Evolutionary conservation across 805 yeast genomes (phyloP), one percentile per base, ranked within the genome.

Genomic region (Spathaspora gorwiae): DNA sequence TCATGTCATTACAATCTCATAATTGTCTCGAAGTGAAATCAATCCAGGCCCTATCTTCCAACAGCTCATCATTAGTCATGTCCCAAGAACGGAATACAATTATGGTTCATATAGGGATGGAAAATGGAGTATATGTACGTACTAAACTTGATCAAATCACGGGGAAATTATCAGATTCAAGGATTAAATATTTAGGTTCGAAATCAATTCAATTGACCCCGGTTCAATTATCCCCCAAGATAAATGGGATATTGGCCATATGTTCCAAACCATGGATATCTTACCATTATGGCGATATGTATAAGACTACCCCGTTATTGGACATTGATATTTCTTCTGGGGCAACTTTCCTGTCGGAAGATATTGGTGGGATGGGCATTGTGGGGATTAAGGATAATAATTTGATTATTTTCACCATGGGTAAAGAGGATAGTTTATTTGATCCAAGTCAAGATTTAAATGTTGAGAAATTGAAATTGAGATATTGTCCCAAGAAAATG

Each of bases 71-170:
- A 0, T 50, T 68, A 8, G 50, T 62, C 26, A 51, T 69, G 52
- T 27, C 60, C 13, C 35, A 54, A 45, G 29, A 6, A 33, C 26
- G 50, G 45, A 33, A 47, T 48, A 37, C 31, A 39, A 47, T 67
- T 3, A 72, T 66, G 47, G 73, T 87, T 9, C 95, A 90, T 61
- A 76, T 89, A 41, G 97, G 97, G 1, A 73, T 90, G 72, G 75
- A 67, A n/a, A 87, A 82, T 60, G 98, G 98, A 15, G 79, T 90
- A 1, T 88, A 84, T 64, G 81, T 83, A 2, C 68, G 83, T 13
- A 77, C 88, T 0, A 64, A 68, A 6, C 53, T 90, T 34, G 88
- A 86, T 55, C 56, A 60, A 0, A 54, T 66, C 5, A 70, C 83
- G 3, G 97, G 96, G 3, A 59, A 57, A 3, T 73, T 79, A 15